Evolutionary conservation across 352 stramenopile genomes (phyloP), one percentile per base, ranked within the genome.

Genomic region (Pythium pyrilobum): DNA sequence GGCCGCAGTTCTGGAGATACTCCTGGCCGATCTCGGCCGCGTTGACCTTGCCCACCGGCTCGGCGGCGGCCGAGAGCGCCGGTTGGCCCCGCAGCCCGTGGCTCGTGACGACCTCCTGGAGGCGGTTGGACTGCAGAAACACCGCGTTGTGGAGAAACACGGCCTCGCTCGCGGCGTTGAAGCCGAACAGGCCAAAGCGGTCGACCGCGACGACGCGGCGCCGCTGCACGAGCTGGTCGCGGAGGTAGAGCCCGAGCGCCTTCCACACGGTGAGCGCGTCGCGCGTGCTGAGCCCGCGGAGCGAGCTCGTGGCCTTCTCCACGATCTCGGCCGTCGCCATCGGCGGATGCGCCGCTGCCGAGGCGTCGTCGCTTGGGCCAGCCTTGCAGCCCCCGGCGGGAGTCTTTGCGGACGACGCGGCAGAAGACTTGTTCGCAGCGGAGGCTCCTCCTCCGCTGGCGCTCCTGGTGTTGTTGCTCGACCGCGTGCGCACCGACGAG

Each of bases 111-210:
- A 12, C 54, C 42, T 76, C 67, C 23, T 72, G 64, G 2, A 85
- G 46, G 7, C 74, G 71, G 21, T 78, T 77, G 20, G 71, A 63
- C 33, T 69, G 64, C 3, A 85, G 55, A 42, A 85, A 85, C 5
- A 61, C 56, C 0, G 67, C 38, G 20, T 63, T 69, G 42, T 75
- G 69, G 3, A 70, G 47, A 43, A 85, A 82, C 33, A 74, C 55
- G 18, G 65, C 65, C 27, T 77, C 67, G 15, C 50, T 18, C 12
- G 60, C 62, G 16, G 70, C 42, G 45, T 71, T 66, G 57, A 66
- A 44, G 2, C 69, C 74, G 31, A 85, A 77, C 7, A 69, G 36
- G 5, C 69, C 74, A 5, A 79, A 80, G 16, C 59, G 48, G 2
- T 70, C 60, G 25, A 85, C 50, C 2, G 36, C 53, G 27, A 75